A percentile compares a stretch with the other conserved stretches of the same genome.
Conservation (phyloP, 2,329 filamentous ascomycete genomes). For the Colletotrichum salicis region DNA sequence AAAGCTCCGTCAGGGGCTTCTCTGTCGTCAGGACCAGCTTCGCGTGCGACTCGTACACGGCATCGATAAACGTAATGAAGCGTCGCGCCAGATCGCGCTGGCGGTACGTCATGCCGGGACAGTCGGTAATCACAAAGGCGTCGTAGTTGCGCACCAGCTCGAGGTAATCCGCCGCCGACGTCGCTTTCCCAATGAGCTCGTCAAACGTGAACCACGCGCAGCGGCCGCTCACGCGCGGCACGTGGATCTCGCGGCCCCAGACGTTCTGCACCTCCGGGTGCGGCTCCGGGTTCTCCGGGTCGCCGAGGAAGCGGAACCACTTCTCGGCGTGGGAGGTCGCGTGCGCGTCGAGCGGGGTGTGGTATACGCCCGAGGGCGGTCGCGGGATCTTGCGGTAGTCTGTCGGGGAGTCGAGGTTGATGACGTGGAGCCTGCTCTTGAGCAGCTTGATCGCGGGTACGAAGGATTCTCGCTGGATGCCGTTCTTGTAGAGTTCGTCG, state of each 20-base stretch:
- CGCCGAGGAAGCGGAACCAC: constrained; percentile 95
- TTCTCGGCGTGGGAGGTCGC: constrained; percentile 86
- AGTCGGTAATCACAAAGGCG: constrained; percentile 89
- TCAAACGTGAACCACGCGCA: constrained; percentile 93
- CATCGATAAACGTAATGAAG: constrained; percentile 98
- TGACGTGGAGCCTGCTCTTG: constrained; percentile 83
- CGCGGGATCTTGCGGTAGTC: constrained; percentile 98
- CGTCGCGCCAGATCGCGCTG: constrained; percentile 88
- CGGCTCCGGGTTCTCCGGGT: constrained; percentile 78
- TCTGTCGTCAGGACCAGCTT: constrained; percentile 94
- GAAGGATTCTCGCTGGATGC: constrained; percentile 94
- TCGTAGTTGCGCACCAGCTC: constrained; percentile 92
- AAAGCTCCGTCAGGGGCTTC: constrained; percentile 85
- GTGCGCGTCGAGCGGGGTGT: constrained; percentile 83
- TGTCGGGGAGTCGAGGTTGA: constrained; percentile 94
- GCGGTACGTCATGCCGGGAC: constrained; percentile 89
- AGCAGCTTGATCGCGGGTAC: constrained; percentile 94
- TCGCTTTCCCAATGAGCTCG: constrained; percentile 88
- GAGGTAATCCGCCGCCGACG: constrained; percentile 93
- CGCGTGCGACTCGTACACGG: constrained; percentile 91
- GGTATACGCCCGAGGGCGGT: constrained; percentile 92
- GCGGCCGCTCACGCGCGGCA: constrained; percentile 87
- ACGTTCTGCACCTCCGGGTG: constrained; percentile 84
- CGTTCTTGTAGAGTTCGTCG: constrained; percentile 96
- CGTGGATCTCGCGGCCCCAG: constrained; percentile 90